Evolutionary conservation across 805 yeast species (phyloP), one percentile per base, ranked within the genome.

Genomic region (Nakazawaea anatomiae): DNA sequence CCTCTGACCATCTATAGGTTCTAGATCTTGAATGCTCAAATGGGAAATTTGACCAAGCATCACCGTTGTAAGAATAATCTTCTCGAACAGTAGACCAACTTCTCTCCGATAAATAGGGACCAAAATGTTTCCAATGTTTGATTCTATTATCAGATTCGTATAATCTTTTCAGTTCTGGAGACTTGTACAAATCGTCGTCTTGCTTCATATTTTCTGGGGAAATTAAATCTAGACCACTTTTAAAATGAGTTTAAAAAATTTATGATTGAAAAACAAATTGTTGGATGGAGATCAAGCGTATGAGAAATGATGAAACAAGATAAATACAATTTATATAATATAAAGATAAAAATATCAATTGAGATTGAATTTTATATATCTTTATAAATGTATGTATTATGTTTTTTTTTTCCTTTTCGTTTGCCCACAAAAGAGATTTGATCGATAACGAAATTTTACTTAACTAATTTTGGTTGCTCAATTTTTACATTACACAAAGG

Each of bases 1-100:
- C 97, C 66, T 91, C 97, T 41, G 96, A 96, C 97, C 97, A 90
- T 42, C 97, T 75, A 65, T 87, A 90, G 11, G 88, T 80, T 57
- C 97, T 73, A 27, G 90, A 79, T 53, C 82, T 75, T 1, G 95
- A 85, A 54, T 88, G 89, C 53, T 88, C 95, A 64, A 89, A 89
- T 6, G 95, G 88, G 67, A 90, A 90, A 58, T 82, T 80, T 39
- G 81, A 75, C 97, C 97, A 90, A 4, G 96, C 96, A 58, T 89
- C 89, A 42, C 97, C 97, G 57, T 82, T 78, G 47, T 68, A 73
- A 0, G 96, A 86, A 67, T 90, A 90, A 64, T 89, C 97, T 67
- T 90, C 97, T 54, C 97, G 73, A 5, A 87, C 92, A 1, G 89
- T 80, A 34, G 87, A 82, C 96, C 96, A 88, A 57, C 87, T 89